Percentiles rank a stretch among this genome's conserved stretches.
These are phyloP conservation scores for Suhomyces kilbournensis DNA, from an alignment of 805 yeast genomes.

Conservation along the genomic window DNA sequence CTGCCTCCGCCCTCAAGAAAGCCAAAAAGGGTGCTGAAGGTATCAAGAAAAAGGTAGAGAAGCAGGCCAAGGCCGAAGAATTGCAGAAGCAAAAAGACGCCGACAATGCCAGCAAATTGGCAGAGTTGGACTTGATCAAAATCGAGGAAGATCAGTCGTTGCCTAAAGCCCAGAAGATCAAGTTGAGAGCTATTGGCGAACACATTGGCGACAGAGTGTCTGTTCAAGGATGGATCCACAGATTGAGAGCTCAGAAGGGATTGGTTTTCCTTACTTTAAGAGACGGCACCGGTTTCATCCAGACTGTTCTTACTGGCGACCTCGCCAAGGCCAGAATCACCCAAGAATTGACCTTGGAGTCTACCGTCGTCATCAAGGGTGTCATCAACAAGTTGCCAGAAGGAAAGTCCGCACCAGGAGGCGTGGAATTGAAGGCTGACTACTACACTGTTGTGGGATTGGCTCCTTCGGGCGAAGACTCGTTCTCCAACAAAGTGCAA, in stretches of 20 bases:
- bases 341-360: constrained; percentile 79
- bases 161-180: constrained; percentile 66
- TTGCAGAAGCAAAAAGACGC: constrained; percentile 53
- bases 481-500: constrained; percentile 90
- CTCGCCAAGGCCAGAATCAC: constrained; percentile 89
- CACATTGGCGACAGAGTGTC: constrained; percentile 66
- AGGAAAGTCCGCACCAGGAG: constrained; percentile 97
- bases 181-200: constrained; percentile 54
- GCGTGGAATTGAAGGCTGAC: constrained; percentile 89
- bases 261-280: constrained; percentile 86
- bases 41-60: constrained; percentile 74
- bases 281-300: constrained; percentile 92
- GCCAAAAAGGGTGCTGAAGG: constrained; percentile 96
- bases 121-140: constrained; percentile 67
- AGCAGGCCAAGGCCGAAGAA: constrained; percentile 57
- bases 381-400: constrained; percentile 81
- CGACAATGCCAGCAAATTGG: constrained; percentile 72
- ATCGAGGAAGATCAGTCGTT: constrained; percentile 72
- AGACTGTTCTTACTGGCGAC: constrained; percentile 85
- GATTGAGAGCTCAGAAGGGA: constrained; percentile 90
- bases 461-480: constrained; percentile 95
- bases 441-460: constrained; percentile 85
- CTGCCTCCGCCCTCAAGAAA: constrained; percentile 89
- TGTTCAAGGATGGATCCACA: constrained; percentile 94
- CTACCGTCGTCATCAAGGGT: constrained; percentile 80